Evolutionary conservation across 1,284 basidiomycete species (phyloP), one percentile per base, ranked within the genome.

Genomic region (Dichomitus squalens): DNA sequence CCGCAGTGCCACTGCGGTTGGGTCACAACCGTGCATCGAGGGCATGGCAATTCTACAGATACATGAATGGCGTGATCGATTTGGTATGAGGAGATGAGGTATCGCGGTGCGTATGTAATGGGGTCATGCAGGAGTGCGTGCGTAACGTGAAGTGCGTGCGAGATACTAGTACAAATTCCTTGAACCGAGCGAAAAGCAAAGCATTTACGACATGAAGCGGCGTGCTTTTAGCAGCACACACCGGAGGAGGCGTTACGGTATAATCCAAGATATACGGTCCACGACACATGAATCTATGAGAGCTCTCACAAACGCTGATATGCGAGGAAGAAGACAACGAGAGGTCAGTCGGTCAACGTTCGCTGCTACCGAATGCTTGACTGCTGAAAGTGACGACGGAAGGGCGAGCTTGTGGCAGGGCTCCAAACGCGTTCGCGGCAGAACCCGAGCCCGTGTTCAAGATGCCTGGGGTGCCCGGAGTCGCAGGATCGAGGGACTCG

Each of bases 1-100:
- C 44, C 55, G 55, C 55, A 41, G 40, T 51, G n/a, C n/a, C n/a
- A n/a, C n/a, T n/a, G 55, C n/a, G 34, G 6, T 34, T 8, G 23
- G 34, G 16, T 16, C 14, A 38, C 7, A 18, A 21, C 25, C 27
- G 21, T 36, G 11, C 39, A 48, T 5, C 20, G 12, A 12, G 31
- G n/a, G 36, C 43, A 47, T 35, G 33, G 34, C 27, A 41, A 14
- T n/a, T 21, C 40, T 57, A 53, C 34, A 57, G 40, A 18, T 52
- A 52, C 50, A 52, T 57, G 46, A 29, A 31, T 9, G 31, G 36
- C 39, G 41, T 43, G 21, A 23, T 14, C 44, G 23, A 38, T 11
- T n/a, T 36, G 48, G 27, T 51, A 20, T 49, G 25, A 31, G 33
- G 41, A 44, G 29, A 18, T 43, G 40, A 50, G 49, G 41, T 50